Conservation (phyloP, 768 basidiomycete genomes). For the Tulasnella sp. region DNA sequence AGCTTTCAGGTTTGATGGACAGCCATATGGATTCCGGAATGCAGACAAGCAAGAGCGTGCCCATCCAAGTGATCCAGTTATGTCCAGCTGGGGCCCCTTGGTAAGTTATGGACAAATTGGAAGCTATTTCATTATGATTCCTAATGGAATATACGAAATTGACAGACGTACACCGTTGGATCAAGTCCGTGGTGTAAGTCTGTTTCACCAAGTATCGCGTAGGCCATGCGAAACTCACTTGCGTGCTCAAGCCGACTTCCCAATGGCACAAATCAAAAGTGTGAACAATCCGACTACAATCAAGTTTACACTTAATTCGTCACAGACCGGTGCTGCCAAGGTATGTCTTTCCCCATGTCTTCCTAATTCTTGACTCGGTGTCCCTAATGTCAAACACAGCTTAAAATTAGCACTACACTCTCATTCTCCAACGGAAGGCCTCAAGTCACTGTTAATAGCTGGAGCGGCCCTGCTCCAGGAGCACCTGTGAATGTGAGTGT, state of each 20-base stretch:
- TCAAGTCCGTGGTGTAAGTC: not conserved
- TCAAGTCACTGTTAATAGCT: conserved; percentile 34
- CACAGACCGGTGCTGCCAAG: conserved; percentile 37
- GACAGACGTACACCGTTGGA: not conserved
- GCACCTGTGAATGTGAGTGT: conserved; percentile 20
- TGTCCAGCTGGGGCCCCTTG: not conserved
- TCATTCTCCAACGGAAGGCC: conserved; percentile 39
- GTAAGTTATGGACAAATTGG: too few relatives aligned
- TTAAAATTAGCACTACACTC: conserved; percentile 35
- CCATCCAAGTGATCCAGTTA: not conserved
- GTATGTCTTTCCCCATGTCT: not conserved
- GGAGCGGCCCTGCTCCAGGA: conserved; percentile 32
- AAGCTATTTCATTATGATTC: too few relatives aligned
- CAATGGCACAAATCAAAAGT: conserved; percentile 40
- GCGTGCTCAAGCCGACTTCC: conserved; percentile 25
- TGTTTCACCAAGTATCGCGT: not conserved
- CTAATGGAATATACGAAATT: too few relatives aligned
- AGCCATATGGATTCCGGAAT: conserved; percentile 31
- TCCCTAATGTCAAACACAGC: not conserved
- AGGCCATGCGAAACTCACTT: not conserved
- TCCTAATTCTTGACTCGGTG: not conserved
- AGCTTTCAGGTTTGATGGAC: not conserved
- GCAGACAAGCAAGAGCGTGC: too few relatives aligned
- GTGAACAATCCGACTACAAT: conserved; percentile 35
- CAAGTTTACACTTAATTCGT: conserved; percentile 18